These are phyloP conservation scores for Cytospora chrysosperma DNA, from an alignment of 2,329 filamentous ascomycete genomes.

Conservation along the genomic window DNA sequence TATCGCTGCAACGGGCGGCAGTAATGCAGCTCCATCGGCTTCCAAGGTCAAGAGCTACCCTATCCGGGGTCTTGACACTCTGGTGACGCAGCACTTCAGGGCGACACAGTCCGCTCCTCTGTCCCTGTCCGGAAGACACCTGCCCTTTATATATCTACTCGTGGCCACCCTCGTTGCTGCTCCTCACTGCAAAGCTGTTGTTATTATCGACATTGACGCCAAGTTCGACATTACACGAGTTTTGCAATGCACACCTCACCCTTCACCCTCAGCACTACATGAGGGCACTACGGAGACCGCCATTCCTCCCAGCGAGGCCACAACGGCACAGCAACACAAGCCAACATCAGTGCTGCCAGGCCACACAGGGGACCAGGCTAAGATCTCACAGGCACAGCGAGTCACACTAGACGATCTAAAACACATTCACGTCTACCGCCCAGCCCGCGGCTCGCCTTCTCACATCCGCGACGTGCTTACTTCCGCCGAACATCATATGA, in stretches of 20 bases:
- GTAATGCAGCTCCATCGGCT: constrained; percentile 6
- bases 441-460: constrained; percentile 32
- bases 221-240: constrained; percentile 55
- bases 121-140: constrained; percentile 50
- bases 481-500: constrained; percentile 46
- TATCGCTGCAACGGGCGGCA: constrained; percentile 19
- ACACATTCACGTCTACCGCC: constrained; percentile 52
- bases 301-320: not conserved
- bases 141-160: constrained; percentile 57
- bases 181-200: constrained; percentile 48
- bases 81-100: constrained; percentile 48
- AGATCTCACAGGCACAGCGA: not conserved
- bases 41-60: constrained; percentile 33
- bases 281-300: not conserved
- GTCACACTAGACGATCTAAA: constrained; percentile 38
- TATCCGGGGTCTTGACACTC: constrained; percentile 46
- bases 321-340: not conserved
- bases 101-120: constrained; percentile 48
- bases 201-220: constrained; percentile 55
- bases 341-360: not conserved
- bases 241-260: constrained; percentile 28
- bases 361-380: not conserved
- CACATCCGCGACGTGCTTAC: constrained; percentile 36
- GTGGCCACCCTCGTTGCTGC: constrained; percentile 50
- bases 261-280: not conserved